Conservation (phyloP, 148 eudicot genomes). For the Rhododendron ovatum region DNA sequence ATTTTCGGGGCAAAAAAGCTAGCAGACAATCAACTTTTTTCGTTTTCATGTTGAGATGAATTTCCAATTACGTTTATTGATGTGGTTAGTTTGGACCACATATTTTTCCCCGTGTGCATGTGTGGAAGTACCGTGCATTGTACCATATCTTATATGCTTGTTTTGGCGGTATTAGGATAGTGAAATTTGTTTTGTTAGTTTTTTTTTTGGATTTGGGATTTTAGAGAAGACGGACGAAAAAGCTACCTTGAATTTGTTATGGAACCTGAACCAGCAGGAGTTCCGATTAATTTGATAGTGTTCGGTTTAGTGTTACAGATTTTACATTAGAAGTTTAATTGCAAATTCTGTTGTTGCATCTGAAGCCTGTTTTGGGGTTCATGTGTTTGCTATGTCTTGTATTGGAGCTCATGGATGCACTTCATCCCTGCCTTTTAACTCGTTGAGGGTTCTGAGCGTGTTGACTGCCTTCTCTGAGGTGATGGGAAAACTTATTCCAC, state of each 20-base stretch:
- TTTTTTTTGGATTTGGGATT: not conserved
- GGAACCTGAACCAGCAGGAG: not conserved
- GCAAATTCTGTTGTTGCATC: not conserved
- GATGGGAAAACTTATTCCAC: not conserved
- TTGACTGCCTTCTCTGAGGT: not conserved
- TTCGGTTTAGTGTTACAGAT: not conserved
- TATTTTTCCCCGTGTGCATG: not conserved
- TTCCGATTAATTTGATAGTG: not conserved
- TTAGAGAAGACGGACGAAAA: not conserved
- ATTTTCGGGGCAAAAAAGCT: not conserved
- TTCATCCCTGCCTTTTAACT: not conserved
- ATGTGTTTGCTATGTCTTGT: not conserved
- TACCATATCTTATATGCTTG: conserved; percentile 10
- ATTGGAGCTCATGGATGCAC: not conserved
- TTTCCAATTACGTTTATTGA: not conserved
- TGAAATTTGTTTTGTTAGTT: not conserved
- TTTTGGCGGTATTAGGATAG: not conserved
- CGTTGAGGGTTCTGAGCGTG: not conserved
- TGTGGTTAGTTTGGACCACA: not conserved
- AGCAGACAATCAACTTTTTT: not conserved
- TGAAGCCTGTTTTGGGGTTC: not conserved
- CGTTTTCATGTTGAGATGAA: not conserved
- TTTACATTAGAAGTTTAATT: not conserved
- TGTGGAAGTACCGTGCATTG: not conserved
- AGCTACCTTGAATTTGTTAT: not conserved